A percentile compares a stretch with the other conserved stretches of the same genome.
phyloP scores from a whole-genome alignment of 805 yeast genomes.

The Starmerella bombi region DNA sequence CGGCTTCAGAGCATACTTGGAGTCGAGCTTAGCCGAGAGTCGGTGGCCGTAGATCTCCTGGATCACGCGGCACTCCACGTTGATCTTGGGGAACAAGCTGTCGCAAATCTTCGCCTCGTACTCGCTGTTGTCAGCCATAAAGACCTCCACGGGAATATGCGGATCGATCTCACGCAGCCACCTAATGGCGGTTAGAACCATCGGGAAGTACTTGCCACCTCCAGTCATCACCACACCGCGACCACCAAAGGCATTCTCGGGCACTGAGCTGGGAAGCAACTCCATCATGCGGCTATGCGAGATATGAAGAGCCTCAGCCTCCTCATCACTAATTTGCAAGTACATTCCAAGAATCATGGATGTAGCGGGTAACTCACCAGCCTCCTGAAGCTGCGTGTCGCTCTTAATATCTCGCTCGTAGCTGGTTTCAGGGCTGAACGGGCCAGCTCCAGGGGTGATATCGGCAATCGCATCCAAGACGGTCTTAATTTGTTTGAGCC shows the following conservation, averaged over 20 bases:
- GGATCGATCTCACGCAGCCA: constrained; percentile 49
- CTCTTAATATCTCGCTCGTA: constrained; percentile 35
- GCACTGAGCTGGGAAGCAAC: constrained; percentile 9
- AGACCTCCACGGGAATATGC: constrained; percentile 68
- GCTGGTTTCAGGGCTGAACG: constrained; percentile 27
- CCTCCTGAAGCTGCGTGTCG: constrained; percentile 22
- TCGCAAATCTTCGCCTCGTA: constrained; percentile 63
- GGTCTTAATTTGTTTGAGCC: constrained; percentile 6
- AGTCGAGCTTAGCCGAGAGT: constrained; percentile 36
- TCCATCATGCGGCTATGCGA: constrained; percentile 12
- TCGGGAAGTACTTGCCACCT: constrained; percentile 67
- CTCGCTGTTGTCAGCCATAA: constrained; percentile 57
- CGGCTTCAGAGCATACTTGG: constrained; percentile 55
- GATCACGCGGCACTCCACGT: constrained; percentile 56
- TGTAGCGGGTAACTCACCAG: constrained; percentile 15
- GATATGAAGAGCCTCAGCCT: constrained; percentile 6
- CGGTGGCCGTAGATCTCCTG: constrained; percentile 46
- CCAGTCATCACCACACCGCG: constrained; percentile 59
- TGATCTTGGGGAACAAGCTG: constrained; percentile 43
- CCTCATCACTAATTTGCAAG: constrained; percentile 14
- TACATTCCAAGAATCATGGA: constrained; percentile 11
- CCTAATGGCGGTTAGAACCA: constrained; percentile 51
- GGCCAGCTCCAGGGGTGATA: constrained; percentile 32
- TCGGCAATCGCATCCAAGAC: constrained; percentile 5
- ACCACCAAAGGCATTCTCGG: constrained; percentile 24